Base-by-base conservation (phyloP, 805 yeast species). In the Ogataea pini region DNA sequence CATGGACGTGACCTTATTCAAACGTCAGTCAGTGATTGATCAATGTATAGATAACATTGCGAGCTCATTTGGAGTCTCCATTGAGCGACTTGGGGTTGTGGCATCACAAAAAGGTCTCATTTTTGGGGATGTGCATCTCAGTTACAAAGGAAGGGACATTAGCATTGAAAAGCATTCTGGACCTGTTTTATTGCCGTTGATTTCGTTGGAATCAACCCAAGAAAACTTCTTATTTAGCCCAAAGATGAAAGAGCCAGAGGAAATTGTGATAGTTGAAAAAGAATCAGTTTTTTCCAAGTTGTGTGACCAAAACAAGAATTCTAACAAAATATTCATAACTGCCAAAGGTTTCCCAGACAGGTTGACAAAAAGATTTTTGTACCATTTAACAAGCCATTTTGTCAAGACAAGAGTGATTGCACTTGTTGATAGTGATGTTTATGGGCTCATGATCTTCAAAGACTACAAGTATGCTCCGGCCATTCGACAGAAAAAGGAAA, bases 271-370 rank as follows among this genome's bases (percentile, higher is more conserved):
- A 0, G 64, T 80, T 7, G 84, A 79, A 56, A 79, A 79, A 49
- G 83, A 79, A 49, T 73, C 85, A 0, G 69, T 77, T 2, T 75
- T 76, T 53, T 65, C 67, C 24, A 67, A 68, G 9, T 29, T 75
- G 7, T 60, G 63, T 28, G 46, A 48, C 3, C 22, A 42, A 2
- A 44, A 46, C n/a, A 28, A 38, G 3, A 31, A 34, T 18, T 17
- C 38, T 10, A 49, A 53, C 13, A 50, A 54, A 7, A 51, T 79
- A 1, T 29, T 79, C 0, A 62, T 85, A 7, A 83, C 89, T 0
- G 89, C 86, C 0, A 80, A 78, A 58, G 90, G 90, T 4, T 83
- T 72, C 56, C 89, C 90, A 0, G 90, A 85, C 59, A 57, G 69
- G 10, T 62, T 76, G 5, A 82, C 89, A 0, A 68, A 73, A 41